Percentiles rank a stretch among this genome's conserved stretches.
These are phyloP conservation scores for Peronospora destructor DNA, from an alignment of 352 stramenopile species.

Conservation along the genomic window DNA sequence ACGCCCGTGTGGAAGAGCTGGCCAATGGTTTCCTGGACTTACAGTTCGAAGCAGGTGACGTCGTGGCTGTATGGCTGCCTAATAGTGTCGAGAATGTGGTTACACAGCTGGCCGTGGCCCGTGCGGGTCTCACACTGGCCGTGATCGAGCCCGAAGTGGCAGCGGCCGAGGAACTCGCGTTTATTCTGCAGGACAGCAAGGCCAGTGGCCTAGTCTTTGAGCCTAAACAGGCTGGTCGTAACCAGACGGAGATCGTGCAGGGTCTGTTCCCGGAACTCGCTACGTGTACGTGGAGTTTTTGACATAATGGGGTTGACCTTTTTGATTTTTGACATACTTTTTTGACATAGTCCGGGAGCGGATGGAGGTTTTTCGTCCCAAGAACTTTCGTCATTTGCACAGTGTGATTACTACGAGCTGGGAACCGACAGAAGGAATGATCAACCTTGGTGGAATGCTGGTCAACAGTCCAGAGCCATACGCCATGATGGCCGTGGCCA, in stretches of 20 bases:
- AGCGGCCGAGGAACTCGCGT: constrained; percentile 67
- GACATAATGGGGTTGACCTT: not conserved
- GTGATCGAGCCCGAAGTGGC: constrained; percentile 75
- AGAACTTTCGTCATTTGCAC: constrained; percentile 76
- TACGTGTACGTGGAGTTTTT: constrained; percentile 41
- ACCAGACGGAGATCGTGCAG: constrained; percentile 71
- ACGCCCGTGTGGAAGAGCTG: constrained; percentile 61
- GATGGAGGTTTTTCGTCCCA: constrained; percentile 65
- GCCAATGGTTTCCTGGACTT: constrained; percentile 72
- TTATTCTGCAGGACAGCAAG: constrained; percentile 74
- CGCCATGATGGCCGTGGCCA: constrained; percentile 48
- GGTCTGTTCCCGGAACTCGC: constrained; percentile 67
- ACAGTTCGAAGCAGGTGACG: constrained; percentile 61
- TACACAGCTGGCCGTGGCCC: constrained; percentile 78
- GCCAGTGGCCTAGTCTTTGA: constrained; percentile 79
- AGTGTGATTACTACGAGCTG: constrained; percentile 79
- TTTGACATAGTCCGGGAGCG: constrained; percentile 38
- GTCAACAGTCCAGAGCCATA: constrained; percentile 72
- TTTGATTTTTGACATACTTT: not conserved
- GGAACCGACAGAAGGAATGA: constrained; percentile 60
- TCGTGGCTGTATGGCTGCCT: constrained; percentile 79
- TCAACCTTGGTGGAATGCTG: constrained; percentile 76
- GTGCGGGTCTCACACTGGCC: constrained; percentile 74
- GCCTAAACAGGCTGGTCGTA: constrained; percentile 65
- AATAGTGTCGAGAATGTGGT: constrained; percentile 80